A percentile compares a stretch with the other conserved stretches of the same genome.
Evolutionary conservation across 192 early-diverging fungal species (phyloP).

Genomic region (Umbelopsis ramanniana): DNA sequence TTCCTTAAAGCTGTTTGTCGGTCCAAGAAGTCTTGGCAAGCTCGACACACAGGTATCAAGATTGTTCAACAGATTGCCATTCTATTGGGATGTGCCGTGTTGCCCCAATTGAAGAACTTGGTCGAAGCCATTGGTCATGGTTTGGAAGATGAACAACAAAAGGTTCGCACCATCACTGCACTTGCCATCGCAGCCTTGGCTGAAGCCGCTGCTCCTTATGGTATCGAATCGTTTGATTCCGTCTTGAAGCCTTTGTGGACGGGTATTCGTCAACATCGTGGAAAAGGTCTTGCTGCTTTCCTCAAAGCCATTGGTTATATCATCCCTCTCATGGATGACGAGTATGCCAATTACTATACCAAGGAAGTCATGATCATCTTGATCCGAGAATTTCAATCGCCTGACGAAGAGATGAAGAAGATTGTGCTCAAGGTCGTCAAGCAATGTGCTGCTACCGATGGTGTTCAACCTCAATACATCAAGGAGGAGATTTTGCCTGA

Average conservation of each 20-base stretch:
- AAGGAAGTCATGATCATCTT: conserved; percentile 92
- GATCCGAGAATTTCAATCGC: conserved; percentile 95
- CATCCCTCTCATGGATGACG: conserved; percentile 96
- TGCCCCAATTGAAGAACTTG: conserved; percentile 92
- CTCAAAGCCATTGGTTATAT: conserved; percentile 99
- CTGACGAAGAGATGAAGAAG: conserved; percentile 99
- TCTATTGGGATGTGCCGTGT: conserved; percentile 89
- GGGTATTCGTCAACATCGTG: conserved; percentile 94
- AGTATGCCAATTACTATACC: conserved; percentile 93
- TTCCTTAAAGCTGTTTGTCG: conserved; percentile 96
- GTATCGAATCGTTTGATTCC: conserved; percentile 96
- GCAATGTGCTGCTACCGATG: conserved; percentile 94
- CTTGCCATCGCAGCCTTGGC: conserved; percentile 94
- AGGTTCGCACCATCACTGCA: conserved; percentile 94
- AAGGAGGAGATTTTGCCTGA: conserved; percentile 91
- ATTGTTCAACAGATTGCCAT: conserved; percentile 98
- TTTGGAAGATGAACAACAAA: conserved; percentile 95
- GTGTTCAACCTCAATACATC: conserved; percentile 85
- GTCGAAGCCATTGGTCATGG: conserved; percentile 92
- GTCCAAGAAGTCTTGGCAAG: conserved; percentile 97
- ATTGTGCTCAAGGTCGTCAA: conserved; percentile 97
- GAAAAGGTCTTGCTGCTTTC: conserved; percentile 95
- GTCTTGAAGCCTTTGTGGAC: conserved; percentile 91
- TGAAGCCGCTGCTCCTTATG: conserved; percentile 97
- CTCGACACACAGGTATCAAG: conserved; percentile 97